A percentile compares a stretch with the other conserved stretches of the same genome.
Conservation (phyloP, 441 rosid genomes). For the Populus trichocarpa region DNA sequence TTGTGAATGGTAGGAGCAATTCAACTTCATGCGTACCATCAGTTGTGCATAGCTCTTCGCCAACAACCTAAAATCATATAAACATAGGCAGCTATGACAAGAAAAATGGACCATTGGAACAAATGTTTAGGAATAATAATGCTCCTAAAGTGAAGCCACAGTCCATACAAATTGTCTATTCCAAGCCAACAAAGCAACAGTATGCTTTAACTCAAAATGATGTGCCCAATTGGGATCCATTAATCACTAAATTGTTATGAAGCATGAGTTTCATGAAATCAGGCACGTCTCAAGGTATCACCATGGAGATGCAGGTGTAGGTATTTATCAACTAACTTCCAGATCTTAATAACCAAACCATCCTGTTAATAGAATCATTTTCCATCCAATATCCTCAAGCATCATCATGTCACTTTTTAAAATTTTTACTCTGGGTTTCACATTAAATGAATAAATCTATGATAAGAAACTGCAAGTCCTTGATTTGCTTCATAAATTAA, state of each 20-base stretch:
- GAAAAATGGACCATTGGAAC: background rate
- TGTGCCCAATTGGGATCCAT: background rate
- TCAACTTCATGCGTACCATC: constrained; percentile 74
- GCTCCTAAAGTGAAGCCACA: background rate
- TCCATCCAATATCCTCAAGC: background rate
- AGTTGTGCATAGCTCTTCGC: constrained; percentile 49
- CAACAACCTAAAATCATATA: constrained; percentile 45
- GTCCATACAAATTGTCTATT: background rate
- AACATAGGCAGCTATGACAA: background rate
- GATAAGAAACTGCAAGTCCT: background rate
- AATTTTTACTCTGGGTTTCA: background rate
- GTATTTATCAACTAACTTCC: background rate
- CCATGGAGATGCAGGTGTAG: background rate
- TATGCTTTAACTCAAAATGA: background rate
- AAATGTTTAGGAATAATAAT: background rate
- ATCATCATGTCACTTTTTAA: background rate
- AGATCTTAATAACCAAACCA: background rate
- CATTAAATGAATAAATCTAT: background rate
- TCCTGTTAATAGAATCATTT: background rate
- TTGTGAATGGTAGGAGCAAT: constrained; percentile 70
- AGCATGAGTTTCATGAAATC: background rate
- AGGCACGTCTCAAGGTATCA: background rate
- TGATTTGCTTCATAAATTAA: background rate
- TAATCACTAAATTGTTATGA: background rate
- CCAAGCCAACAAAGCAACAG: background rate